Evolutionary conservation across 768 basidiomycete genomes (phyloP).

Genomic region (Lanmaoa rubissima): DNA sequence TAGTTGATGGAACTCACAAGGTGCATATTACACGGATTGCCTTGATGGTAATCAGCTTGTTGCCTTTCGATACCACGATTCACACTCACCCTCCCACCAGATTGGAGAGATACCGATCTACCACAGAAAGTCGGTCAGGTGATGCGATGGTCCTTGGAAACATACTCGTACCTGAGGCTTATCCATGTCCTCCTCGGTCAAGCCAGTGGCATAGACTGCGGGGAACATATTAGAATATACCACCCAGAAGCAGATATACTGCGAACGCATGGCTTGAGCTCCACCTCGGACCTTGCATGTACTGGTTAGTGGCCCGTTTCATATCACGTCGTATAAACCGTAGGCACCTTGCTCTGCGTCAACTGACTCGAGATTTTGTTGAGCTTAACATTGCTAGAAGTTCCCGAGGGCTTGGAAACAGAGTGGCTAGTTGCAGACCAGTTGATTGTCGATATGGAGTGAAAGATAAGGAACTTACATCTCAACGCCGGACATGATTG

Average conservation of each 20-base stretch:
- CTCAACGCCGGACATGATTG: conserved; percentile 57
- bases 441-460: not conserved
- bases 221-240: not conserved
- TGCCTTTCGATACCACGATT: not conserved
- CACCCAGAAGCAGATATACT: not conserved
- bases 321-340: not conserved
- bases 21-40: conserved; percentile 86
- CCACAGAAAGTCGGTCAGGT: conserved; percentile 11
- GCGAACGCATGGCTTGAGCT: conserved; percentile 83
- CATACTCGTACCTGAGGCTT: conserved; percentile 66
- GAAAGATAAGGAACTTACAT: conserved; percentile 43
- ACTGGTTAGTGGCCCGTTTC: not conserved
- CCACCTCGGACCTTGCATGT: conserved; percentile 55
- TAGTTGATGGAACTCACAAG: conserved; percentile 46
- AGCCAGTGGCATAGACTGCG: conserved; percentile 70
- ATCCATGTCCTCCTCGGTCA: conserved; percentile 77
- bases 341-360: conserved; percentile 75
- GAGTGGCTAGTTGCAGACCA: conserved; percentile 13
- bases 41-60: conserved; percentile 34
- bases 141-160: not conserved
- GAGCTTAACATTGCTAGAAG: conserved; percentile 44
- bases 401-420: conserved; percentile 20
- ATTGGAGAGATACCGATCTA: conserved; percentile 86
- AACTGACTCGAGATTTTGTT: conserved; percentile 75
- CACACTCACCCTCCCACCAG: conserved; percentile 81